These are phyloP conservation scores for Mycena olivaceomarginata DNA, from an alignment of 768 basidiomycete genomes.

Conservation along the genomic window DNA sequence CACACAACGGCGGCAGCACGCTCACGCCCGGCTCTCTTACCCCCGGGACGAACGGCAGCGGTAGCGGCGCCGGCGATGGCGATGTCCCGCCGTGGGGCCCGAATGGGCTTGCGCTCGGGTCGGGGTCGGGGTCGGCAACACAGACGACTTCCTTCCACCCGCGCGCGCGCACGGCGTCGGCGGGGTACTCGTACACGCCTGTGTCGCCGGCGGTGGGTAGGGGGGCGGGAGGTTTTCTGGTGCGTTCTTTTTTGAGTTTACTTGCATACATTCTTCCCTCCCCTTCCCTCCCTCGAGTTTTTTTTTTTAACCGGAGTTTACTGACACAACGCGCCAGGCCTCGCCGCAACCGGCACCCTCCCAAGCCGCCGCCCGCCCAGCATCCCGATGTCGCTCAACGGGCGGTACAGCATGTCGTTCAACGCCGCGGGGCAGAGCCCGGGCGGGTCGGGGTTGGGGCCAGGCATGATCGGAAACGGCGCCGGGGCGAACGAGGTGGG, in stretches of 20 bases:
- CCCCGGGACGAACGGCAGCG: too few relatives aligned
- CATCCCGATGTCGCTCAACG: conserved; percentile 26
- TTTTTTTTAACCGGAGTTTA: too few relatives aligned
- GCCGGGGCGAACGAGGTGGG: neutral
- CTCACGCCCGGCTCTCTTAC: too few relatives aligned
- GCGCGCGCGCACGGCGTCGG: conserved; percentile 36
- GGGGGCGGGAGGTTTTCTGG: neutral
- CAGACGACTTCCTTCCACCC: neutral
- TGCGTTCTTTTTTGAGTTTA: neutral
- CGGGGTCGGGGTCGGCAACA: neutral
- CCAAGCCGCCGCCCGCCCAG: conserved; percentile 34
- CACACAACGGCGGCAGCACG: too few relatives aligned
- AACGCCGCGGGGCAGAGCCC: conserved; percentile 10
- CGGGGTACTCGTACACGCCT: conserved; percentile 28
- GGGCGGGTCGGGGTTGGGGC: neutral
- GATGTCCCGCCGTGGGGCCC: conserved; percentile 23
- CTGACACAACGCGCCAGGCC: too few relatives aligned
- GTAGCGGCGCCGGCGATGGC: too few relatives aligned
- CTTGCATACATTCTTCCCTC: neutral
- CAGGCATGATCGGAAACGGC: neutral
- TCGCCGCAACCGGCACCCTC: conserved; percentile 9
- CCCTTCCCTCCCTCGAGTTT: too few relatives aligned
- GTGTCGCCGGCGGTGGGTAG: neutral
- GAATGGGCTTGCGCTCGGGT: conserved; percentile 18
- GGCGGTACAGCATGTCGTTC: conserved; percentile 42